Percentiles rank a stretch among this genome's conserved stretches.
phyloP scores from a whole-genome alignment of 768 basidiomycete genomes.

The Candolleomyces efflorescens region DNA sequence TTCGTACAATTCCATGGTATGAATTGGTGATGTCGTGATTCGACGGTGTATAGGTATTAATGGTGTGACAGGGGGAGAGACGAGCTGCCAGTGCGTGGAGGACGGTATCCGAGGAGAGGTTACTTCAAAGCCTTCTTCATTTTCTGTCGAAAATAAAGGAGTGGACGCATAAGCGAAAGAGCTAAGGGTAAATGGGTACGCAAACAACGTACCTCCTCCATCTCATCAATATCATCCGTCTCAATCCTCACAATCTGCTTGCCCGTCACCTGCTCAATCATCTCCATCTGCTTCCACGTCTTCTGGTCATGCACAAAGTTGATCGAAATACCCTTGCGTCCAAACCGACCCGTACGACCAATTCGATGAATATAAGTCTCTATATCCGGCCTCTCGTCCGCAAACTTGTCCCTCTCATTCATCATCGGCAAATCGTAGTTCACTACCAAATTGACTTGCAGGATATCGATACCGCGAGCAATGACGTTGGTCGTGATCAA shows the following conservation, averaged over 20 bases:
- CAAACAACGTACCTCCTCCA: slow-evolving; percentile 73
- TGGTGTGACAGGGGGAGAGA: too few species aligned
- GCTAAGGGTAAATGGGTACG: slow-evolving; percentile 2
- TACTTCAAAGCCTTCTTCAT: slow-evolving; percentile 81
- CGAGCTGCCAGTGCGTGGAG: too few species aligned
- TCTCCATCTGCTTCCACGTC: slow-evolving; percentile 84
- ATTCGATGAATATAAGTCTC: slow-evolving; percentile 99
- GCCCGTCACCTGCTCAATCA: slow-evolving; percentile 77
- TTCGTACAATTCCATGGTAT: too few species aligned
- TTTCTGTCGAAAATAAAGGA: slow-evolving; percentile 39
- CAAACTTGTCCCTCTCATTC: slow-evolving; percentile 52
- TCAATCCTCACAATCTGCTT: slow-evolving; percentile 81
- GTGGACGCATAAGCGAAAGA: neutral
- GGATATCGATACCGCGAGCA: slow-evolving; percentile 96
- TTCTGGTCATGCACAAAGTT: slow-evolving; percentile 93
- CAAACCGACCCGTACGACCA: slow-evolving; percentile 96
- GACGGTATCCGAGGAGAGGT: neutral
- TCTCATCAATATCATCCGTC: slow-evolving; percentile 86
- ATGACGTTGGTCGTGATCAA: slow-evolving; percentile 99
- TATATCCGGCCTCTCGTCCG: slow-evolving; percentile 70
- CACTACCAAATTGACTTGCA: slow-evolving; percentile 99
- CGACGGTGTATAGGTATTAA: too few species aligned
- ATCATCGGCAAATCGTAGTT: slow-evolving; percentile 94
- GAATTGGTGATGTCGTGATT: too few species aligned
- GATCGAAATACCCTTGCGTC: slow-evolving; percentile 93